phyloP scores from a whole-genome alignment of 1,284 basidiomycete species.

The Rhodotorula glutinis region DNA sequence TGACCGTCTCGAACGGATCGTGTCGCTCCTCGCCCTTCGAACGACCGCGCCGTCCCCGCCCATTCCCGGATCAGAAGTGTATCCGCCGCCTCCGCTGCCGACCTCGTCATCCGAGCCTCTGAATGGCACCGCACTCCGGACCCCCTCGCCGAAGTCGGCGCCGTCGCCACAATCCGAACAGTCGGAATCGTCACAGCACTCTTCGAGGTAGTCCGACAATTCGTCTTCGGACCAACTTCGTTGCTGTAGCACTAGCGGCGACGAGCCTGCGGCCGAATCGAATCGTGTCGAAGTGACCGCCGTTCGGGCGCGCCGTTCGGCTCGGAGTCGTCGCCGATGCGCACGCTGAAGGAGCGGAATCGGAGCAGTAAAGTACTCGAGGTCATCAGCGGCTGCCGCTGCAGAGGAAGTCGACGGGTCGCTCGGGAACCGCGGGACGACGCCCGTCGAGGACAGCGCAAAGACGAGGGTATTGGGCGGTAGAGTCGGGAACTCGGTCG shows the following conservation, averaged over 20 bases:
- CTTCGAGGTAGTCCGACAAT: neutral
- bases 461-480: constrained; percentile 71
- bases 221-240: constrained; percentile 13
- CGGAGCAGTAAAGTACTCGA: constrained; percentile 61
- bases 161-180: neutral
- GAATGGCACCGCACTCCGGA: neutral
- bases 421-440: neutral
- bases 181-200: neutral
- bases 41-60: neutral
- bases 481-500: constrained; percentile 55
- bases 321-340: neutral
- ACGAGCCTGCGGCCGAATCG: too few species aligned
- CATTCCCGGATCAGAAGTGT: neutral
- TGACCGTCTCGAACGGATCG: neutral
- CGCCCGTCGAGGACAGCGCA: constrained; percentile 49
- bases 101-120: neutral
- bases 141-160: constrained; percentile 1
- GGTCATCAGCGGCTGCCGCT: constrained; percentile 20
- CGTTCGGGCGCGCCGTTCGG: neutral
- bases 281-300: neutral
- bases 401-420: constrained; percentile 1
- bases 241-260: neutral
- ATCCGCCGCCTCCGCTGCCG: neutral
- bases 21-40: neutral
- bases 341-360: constrained; percentile 61